Evolutionary conservation across 371 early-diverging fungal genomes (phyloP).

Genomic region (Neoconidiobolus thromboides): DNA sequence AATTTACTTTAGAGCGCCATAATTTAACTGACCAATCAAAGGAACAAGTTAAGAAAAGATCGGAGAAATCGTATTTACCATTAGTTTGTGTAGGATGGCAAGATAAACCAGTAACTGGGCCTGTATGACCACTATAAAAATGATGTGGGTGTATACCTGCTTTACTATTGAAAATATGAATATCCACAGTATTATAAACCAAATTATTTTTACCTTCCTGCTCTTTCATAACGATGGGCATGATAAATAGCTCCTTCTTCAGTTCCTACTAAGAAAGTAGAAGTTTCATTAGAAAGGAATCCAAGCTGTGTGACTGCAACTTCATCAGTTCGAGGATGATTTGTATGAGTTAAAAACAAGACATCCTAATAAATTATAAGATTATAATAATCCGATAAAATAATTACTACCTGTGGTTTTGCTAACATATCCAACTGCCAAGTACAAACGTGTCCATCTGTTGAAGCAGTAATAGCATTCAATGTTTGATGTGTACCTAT

Average conservation of each 20-base stretch:
- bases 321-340: constrained; percentile 72
- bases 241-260: constrained; percentile 86
- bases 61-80: constrained; percentile 68
- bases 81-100: constrained; percentile 57
- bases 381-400: not conserved
- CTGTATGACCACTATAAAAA: constrained; percentile 71
- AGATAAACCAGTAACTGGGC: constrained; percentile 72
- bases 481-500: constrained; percentile 91
- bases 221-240: constrained; percentile 81
- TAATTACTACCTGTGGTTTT: constrained; percentile 46
- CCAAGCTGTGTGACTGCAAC: constrained; percentile 75
- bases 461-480: constrained; percentile 71
- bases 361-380: constrained; percentile 29
- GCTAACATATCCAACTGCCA: constrained; percentile 96
- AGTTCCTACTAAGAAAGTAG: constrained; percentile 88
- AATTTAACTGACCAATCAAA: constrained; percentile 93
- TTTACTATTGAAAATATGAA: constrained; percentile 33
- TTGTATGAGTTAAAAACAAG: constrained; percentile 51
- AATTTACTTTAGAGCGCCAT: constrained; percentile 65
- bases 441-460: constrained; percentile 85
- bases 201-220: constrained; percentile 38
- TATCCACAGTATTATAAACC: not conserved
- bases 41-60: constrained; percentile 71
- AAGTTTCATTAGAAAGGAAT: constrained; percentile 80
- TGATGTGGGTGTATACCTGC: constrained; percentile 79